phyloP scores from a whole-genome alignment of 164 flowering plant species.

The Litsea cubeba region DNA sequence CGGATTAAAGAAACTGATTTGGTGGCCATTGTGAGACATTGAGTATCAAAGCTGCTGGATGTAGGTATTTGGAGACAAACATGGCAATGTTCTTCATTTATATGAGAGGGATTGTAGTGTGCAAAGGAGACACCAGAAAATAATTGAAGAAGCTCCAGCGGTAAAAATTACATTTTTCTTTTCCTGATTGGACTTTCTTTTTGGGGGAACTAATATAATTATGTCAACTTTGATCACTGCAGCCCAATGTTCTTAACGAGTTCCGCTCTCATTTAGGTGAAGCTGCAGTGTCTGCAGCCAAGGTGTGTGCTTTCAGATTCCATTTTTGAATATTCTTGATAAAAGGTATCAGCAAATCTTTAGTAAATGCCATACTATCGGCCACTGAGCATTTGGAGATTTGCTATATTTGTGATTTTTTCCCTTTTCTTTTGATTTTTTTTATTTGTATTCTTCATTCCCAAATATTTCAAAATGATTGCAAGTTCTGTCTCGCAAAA shows the following conservation, averaged over 20 bases:
- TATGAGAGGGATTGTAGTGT: slow-evolving; percentile 98
- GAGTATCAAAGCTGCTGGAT: neutral
- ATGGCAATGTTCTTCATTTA: slow-evolving; percentile 75
- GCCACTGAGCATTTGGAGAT: neutral
- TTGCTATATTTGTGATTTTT: neutral
- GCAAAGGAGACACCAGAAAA: slow-evolving; percentile 99
- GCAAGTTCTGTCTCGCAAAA: no score
- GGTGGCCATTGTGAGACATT: neutral
- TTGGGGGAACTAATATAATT: slow-evolving; percentile 13
- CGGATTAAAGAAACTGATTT: no score
- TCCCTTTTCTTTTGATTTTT: no score
- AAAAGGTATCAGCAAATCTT: neutral
- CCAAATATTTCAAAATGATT: neutral
- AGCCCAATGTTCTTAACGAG: slow-evolving; percentile 70
- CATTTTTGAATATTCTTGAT: neutral
- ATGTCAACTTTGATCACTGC: slow-evolving; percentile 37
- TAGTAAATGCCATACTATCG: neutral
- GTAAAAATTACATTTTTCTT: slow-evolving; percentile 37
- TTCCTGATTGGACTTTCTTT: slow-evolving; percentile 13
- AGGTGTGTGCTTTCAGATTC: slow-evolving; percentile 41
- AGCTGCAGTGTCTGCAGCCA: slow-evolving; percentile 98
- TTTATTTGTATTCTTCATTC: neutral
- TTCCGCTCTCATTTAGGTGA: slow-evolving; percentile 84
- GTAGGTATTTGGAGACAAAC: slow-evolving; percentile 92
- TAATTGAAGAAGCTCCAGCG: slow-evolving; percentile 99